Evolutionary conservation across 805 yeast genomes (phyloP), one percentile per base, ranked within the genome.

Genomic region (Kuraishia molischiana): DNA sequence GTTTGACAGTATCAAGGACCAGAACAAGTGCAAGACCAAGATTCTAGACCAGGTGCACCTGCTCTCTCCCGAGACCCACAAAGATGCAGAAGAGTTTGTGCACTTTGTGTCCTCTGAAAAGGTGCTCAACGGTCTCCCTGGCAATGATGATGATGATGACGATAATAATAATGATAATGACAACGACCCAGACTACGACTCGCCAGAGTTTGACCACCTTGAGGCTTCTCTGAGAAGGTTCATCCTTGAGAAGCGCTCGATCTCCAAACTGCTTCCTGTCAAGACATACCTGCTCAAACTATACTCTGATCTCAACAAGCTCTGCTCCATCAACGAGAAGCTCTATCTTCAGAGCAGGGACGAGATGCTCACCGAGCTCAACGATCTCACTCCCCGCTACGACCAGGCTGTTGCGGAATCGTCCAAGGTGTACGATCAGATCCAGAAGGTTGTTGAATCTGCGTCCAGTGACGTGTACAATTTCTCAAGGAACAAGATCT

Each of bases 251-350:
- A 92, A 89, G 50, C 72, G 98, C 50, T 77, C 96, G 0, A 57
- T 83, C 9, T 87, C 97, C 0, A 92, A 92, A 54, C 64, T 92
- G 11, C 71, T 85, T 26, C 99, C 99, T 0, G 97, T 96, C 0
- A 86, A 87, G 52, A 89, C 80, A n/a, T 92, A 83, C 49, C 60
- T 90, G 21, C 43, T 67, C 15, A 90, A 87, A 49, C 52, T 89
- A 10, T 68, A 84, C 31, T 56, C 56, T 18, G 99, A 92, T 50
- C 51, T 90, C 30, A 62, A 63, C 36, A 58, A 62, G 1, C 63
- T 92, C 17, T 69, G 94, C 0, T 59, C 66, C 8, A 59, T 73
- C n/a, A 92, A 89, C 53, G 67, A 75, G 36, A 57, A 66, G n/a
- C 60, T 72, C 11, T 72, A 77, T 45, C 46, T 58, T 11, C 58